These are phyloP conservation scores for Suillus occidentalis DNA, from an alignment of 768 basidiomycete species.

Conservation along the genomic window DNA sequence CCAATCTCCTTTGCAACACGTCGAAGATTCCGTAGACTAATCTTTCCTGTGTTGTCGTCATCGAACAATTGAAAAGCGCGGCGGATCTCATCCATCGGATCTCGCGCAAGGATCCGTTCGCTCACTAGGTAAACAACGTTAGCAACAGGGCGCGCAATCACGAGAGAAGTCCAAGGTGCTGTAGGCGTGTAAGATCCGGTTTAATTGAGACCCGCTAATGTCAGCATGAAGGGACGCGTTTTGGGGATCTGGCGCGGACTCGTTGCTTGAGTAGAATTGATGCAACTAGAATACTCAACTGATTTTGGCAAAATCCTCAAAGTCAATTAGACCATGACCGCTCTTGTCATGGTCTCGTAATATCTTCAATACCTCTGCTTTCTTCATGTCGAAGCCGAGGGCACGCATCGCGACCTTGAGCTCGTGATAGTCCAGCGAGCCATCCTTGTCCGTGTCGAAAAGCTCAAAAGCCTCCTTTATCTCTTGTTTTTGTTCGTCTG, in stretches of 20 bases:
- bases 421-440: constrained; percentile 95
- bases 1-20: constrained; percentile 97
- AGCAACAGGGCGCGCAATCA: constrained; percentile 11
- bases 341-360: constrained; percentile 88
- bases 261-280: background rate
- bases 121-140: constrained; percentile 64
- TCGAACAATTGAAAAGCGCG: constrained; percentile 97
- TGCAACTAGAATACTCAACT: constrained; percentile 52
- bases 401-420: constrained; percentile 99
- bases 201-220: background rate
- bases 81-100: constrained; percentile 95
- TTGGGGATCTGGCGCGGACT: background rate
- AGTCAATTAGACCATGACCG: constrained; percentile 83
- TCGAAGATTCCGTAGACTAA: constrained; percentile 85
- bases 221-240: background rate
- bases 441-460: constrained; percentile 99
- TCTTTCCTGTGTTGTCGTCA: constrained; percentile 94
- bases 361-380: constrained; percentile 95
- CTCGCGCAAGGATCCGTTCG: constrained; percentile 87
- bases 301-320: constrained; percentile 91
- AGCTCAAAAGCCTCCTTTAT: constrained; percentile 99
- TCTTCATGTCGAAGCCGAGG: constrained; percentile 96
- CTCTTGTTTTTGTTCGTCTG: constrained; percentile 91
- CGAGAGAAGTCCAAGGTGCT: background rate
- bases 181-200: background rate